These are phyloP conservation scores for Rhinocladiella mackenziei DNA, from an alignment of 2,329 filamentous ascomycete genomes.

Conservation along the genomic window DNA sequence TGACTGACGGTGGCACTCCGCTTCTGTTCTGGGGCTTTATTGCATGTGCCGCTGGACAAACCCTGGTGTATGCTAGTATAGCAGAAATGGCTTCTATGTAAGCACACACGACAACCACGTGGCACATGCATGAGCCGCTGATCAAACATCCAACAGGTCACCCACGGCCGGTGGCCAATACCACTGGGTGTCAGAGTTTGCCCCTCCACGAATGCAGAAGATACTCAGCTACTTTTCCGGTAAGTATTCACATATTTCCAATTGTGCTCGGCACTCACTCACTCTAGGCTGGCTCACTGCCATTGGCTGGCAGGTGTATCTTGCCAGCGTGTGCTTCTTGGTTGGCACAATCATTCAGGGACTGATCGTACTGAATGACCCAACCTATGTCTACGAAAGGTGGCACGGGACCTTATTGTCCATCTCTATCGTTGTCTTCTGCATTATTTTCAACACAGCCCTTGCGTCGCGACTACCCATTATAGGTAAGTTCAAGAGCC, in stretches of 20 bases:
- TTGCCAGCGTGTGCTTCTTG: conserved; percentile 29
- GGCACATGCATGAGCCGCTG: conserved; percentile 25
- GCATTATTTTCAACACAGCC: conserved; percentile 33
- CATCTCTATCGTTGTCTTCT: conserved; percentile 29
- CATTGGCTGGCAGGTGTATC: conserved; percentile 35
- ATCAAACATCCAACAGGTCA: conserved; percentile 29
- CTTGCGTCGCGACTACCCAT: conserved; percentile 31
- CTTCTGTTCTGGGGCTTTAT: conserved; percentile 53
- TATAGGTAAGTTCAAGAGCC: conserved; percentile 28
- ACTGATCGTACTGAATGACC: conserved; percentile 32
- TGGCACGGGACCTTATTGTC: conserved; percentile 35
- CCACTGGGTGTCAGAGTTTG: conserved; percentile 56
- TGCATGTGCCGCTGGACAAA: conserved; percentile 48
- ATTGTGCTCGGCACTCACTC: too few relatives aligned
- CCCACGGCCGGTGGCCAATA: conserved; percentile 47
- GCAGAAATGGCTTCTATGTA: conserved; percentile 50
- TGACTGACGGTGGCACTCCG: conserved; percentile 49
- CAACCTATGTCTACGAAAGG: conserved; percentile 29
- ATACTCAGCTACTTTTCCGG: conserved; percentile 33
- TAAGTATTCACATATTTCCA: not conserved
- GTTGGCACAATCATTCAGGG: conserved; percentile 36
- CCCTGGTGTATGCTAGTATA: conserved; percentile 51
- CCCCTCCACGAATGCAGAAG: conserved; percentile 41
- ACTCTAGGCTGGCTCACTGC: conserved; percentile 35
- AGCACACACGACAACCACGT: conserved; percentile 36